phyloP scores from a whole-genome alignment of 768 basidiomycete species.

The Xerocomellus chrysenteron region DNA sequence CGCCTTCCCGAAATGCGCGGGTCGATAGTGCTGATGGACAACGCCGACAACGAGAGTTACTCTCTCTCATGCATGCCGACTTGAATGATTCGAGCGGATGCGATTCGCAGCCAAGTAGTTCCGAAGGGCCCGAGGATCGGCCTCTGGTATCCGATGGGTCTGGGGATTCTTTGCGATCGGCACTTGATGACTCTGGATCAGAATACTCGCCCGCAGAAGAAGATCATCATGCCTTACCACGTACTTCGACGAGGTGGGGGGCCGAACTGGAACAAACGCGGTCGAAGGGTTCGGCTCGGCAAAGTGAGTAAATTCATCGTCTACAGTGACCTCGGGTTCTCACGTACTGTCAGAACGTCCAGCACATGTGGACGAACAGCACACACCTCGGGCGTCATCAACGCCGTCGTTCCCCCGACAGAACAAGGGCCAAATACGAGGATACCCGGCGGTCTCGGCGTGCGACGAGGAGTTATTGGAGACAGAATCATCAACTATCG shows the following conservation, averaged over 20 bases:
- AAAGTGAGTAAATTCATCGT: constrained; percentile 7
- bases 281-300: not conserved
- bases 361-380: constrained; percentile 15
- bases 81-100: constrained; percentile 14
- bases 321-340: not conserved
- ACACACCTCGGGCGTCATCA: constrained; percentile 17
- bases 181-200: constrained; percentile 27
- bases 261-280: constrained; percentile 9
- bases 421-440: not conserved
- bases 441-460: not conserved
- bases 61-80: constrained; percentile 5
- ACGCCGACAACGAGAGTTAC: constrained; percentile 22
- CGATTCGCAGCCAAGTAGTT: constrained; percentile 20
- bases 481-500: constrained; percentile 12
- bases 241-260: constrained; percentile 1
- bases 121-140: constrained; percentile 13
- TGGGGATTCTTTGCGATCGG: constrained; percentile 20
- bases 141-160: constrained; percentile 18
- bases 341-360: constrained; percentile 9
- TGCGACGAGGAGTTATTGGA: constrained; percentile 2
- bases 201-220: constrained; percentile 34
- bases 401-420: constrained; percentile 5
- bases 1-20: constrained; percentile 1
- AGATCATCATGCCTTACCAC: not conserved
- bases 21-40: constrained; percentile 9